Evolutionary conservation across 2,329 filamentous ascomycete species (phyloP), one percentile per base, ranked within the genome.

Genomic region (Scedosporium aurantiacum): DNA sequence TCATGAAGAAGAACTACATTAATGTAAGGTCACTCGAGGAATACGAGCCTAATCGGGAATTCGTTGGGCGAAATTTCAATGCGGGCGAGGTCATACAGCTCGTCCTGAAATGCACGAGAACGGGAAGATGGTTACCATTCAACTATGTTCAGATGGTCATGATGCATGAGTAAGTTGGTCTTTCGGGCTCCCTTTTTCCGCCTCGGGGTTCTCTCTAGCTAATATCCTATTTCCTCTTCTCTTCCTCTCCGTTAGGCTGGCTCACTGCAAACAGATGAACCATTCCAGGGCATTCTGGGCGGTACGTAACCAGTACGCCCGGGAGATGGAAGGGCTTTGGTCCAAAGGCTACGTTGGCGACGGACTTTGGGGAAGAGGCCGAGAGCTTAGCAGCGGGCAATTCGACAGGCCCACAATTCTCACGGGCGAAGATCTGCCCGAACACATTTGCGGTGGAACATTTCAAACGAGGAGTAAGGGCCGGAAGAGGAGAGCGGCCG

Each of bases 201-300:
- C 32, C 8, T 37, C 8, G 14, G 8, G 28, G 10, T 2, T 2
- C 5, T 16, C 10, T 16, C 37, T 41, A 58, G 37, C 56, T 58
- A 58, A 58, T 10, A 2, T 1, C 18, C 32, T 4, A n/a, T 25
- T 18, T 16, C 12, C 1, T 21, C 8, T 27, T 27, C 12, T 63
- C 69, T 27, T 28, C 3, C 67, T 63, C n/a, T 10, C n/a, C 21
- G 0, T n/a, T 25, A 79, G 79, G 69, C 77, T 95, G 32, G 90
- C 90, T 2, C 90, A 95, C 72, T 92, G 89, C 78, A 88, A 90
- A 72, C 87, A 96, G 70, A 96, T 96, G 91, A 95, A 96, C 71
- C 91, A 96, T 70, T 88, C 85, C 1, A 81, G 83, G 61, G 84
- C 83, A 2, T 96, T 96, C 68, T 96, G 91, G 90, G 81, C 82